A percentile compares a stretch with the other conserved stretches of the same genome.
These are phyloP conservation scores for Xerocomellus chrysenteron DNA, from an alignment of 768 basidiomycete species.

Conservation along the genomic window DNA sequence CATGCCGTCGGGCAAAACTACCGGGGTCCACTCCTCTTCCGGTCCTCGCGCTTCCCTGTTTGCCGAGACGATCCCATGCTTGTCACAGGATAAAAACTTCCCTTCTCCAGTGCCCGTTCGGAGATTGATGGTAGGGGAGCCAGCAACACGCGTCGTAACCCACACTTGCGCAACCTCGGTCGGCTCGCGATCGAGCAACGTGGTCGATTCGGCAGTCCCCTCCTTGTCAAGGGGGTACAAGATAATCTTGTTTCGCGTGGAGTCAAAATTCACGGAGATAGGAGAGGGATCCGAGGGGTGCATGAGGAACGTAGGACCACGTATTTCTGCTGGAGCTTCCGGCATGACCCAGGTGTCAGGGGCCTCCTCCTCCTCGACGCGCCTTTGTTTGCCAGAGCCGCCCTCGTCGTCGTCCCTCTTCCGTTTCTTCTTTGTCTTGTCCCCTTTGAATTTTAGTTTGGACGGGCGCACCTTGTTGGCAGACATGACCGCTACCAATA, in stretches of 20 bases:
- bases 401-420: constrained; percentile 57
- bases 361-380: constrained; percentile 58
- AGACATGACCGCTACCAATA: constrained; percentile 27
- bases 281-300: constrained; percentile 82
- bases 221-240: constrained; percentile 65
- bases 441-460: constrained; percentile 88
- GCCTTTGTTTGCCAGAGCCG: constrained; percentile 43
- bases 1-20: constrained; percentile 81
- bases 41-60: constrained; percentile 88
- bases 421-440: constrained; percentile 80
- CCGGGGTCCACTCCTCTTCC: constrained; percentile 92
- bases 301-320: constrained; percentile 83
- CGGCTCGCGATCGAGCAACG: constrained; percentile 66
- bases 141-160: constrained; percentile 86
- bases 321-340: constrained; percentile 67
- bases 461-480: constrained; percentile 59
- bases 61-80: constrained; percentile 79
- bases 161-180: constrained; percentile 87
- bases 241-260: constrained; percentile 71
- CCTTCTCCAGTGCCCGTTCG: constrained; percentile 86
- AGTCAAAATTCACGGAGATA: constrained; percentile 74
- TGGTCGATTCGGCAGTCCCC: constrained; percentile 42
- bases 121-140: constrained; percentile 80
- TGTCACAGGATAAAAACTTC: constrained; percentile 87
- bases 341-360: constrained; percentile 81